phyloP scores from a whole-genome alignment of 495 filamentous ascomycete genomes.

The Cercophora samala region DNA sequence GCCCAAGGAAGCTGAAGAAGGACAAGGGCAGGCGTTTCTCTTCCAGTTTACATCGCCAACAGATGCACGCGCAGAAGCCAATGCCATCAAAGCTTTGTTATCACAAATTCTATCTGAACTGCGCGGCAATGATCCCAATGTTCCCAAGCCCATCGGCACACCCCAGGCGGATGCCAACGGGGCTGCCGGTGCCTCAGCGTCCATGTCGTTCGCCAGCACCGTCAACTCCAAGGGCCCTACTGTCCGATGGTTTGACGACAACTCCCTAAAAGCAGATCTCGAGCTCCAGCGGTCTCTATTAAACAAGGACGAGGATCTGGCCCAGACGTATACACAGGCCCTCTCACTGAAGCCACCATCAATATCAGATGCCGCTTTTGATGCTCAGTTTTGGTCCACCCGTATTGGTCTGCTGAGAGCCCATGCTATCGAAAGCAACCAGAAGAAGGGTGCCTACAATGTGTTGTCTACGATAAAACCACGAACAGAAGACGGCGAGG shows the following conservation, averaged over 20 bases:
- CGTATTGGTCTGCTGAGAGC: slow-evolving; percentile 79
- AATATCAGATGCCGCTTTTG: slow-evolving; percentile 71
- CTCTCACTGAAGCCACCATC: slow-evolving; percentile 74
- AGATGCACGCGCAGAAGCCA: slow-evolving; percentile 75
- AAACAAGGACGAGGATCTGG: slow-evolving; percentile 66
- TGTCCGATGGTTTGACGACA: slow-evolving; percentile 70
- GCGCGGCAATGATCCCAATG: slow-evolving; percentile 55
- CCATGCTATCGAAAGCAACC: slow-evolving; percentile 82
- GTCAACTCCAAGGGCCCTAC: slow-evolving; percentile 47
- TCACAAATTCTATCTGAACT: slow-evolving; percentile 67
- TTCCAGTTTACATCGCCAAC: slow-evolving; percentile 81
- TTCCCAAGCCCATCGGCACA: slow-evolving; percentile 41
- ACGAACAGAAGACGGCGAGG: slow-evolving; percentile 67
- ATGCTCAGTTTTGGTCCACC: slow-evolving; percentile 88
- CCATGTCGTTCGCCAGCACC: slow-evolving; percentile 49
- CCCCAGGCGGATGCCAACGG: slow-evolving; percentile 32
- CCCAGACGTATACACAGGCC: slow-evolving; percentile 77
- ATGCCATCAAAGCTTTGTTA: slow-evolving; percentile 75
- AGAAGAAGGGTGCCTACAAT: slow-evolving; percentile 85
- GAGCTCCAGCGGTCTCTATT: slow-evolving; percentile 83
- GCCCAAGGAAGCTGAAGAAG: slow-evolving; percentile 48
- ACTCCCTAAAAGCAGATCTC: slow-evolving; percentile 64
- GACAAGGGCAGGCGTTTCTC: slow-evolving; percentile 64
- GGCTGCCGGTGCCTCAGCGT: slow-evolving; percentile 38
- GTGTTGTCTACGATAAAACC: slow-evolving; percentile 88